Percentiles rank a stretch among this genome's conserved stretches.
Evolutionary conservation across 306 rosid genomes (phyloP).

Genomic region (Corylus heterophylla): DNA sequence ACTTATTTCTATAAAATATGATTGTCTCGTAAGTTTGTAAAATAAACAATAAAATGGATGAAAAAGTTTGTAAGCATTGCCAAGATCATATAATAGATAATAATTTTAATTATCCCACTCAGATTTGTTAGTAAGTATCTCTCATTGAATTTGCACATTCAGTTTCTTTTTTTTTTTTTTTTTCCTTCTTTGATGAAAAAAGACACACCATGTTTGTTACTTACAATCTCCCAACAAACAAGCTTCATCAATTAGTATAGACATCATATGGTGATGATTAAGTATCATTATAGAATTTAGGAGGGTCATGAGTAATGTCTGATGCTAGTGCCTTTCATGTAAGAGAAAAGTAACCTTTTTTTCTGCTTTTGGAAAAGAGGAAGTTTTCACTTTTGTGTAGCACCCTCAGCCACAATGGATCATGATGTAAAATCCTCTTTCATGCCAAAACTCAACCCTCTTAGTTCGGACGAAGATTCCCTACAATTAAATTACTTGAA

Average conservation of each 20-base stretch:
- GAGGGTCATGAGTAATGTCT: conserved; percentile 10
- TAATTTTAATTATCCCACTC: no score
- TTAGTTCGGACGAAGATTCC: no score
- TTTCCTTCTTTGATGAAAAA: background rate
- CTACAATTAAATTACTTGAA: no score
- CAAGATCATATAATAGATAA: no score
- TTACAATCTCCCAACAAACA: background rate
- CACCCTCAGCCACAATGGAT: background rate
- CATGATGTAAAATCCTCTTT: background rate
- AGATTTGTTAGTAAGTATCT: no score
- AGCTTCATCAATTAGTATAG: background rate
- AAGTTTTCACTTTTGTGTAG: conserved; percentile 1
- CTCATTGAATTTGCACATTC: no score
- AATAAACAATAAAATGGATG: background rate
- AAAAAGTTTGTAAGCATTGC: background rate
- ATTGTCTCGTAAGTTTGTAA: no score
- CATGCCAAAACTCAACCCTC: background rate
- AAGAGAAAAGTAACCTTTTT: background rate
- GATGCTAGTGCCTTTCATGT: background rate
- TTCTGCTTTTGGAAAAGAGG: conserved; percentile 20
- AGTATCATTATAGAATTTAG: background rate
- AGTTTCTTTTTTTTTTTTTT: no score
- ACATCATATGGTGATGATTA: conserved; percentile 8
- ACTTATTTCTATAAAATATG: no score
- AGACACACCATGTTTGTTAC: background rate